phyloP scores from a whole-genome alignment of 2,329 filamentous ascomycete species.

The Talaromyces sp. region DNA sequence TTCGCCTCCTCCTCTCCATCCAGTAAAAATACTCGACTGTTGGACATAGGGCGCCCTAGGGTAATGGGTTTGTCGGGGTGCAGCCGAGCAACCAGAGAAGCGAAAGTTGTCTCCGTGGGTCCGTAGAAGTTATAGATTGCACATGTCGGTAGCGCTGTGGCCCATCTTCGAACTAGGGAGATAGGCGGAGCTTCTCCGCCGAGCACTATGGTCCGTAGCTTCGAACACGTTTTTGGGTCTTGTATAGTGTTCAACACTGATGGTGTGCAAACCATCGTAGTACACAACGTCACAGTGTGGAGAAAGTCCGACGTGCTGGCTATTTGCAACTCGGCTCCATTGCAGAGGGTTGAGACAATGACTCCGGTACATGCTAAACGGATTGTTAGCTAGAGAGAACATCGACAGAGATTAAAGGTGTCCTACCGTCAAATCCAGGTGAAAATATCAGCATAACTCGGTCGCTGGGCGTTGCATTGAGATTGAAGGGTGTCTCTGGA shows the following conservation, averaged over 20 bases:
- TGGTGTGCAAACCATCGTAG: neutral
- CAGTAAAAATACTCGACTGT: neutral
- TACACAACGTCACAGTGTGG: neutral
- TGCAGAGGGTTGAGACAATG: conserved; percentile 22
- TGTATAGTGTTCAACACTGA: neutral
- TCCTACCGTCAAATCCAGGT: conserved; percentile 26
- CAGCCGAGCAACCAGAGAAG: neutral
- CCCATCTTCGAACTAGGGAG: neutral
- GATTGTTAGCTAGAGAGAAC: neutral
- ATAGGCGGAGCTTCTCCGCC: neutral
- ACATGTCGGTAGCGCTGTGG: neutral
- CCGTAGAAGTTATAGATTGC: conserved; percentile 1
- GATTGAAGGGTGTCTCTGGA: conserved; percentile 2
- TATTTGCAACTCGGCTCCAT: conserved; percentile 21
- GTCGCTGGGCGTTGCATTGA: conserved; percentile 6
- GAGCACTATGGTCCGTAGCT: neutral
- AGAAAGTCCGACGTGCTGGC: neutral
- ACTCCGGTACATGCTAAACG: conserved; percentile 15
- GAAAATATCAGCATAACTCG: conserved; percentile 24
- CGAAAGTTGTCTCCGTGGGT: conserved; percentile 1
- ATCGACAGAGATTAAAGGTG: neutral
- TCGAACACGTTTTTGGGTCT: neutral
- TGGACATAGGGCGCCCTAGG: neutral
- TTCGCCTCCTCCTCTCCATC: neutral
- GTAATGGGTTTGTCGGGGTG: neutral